Base-by-base conservation (phyloP, 2,329 filamentous ascomycete genomes). In the Incumbomyces lentus region DNA sequence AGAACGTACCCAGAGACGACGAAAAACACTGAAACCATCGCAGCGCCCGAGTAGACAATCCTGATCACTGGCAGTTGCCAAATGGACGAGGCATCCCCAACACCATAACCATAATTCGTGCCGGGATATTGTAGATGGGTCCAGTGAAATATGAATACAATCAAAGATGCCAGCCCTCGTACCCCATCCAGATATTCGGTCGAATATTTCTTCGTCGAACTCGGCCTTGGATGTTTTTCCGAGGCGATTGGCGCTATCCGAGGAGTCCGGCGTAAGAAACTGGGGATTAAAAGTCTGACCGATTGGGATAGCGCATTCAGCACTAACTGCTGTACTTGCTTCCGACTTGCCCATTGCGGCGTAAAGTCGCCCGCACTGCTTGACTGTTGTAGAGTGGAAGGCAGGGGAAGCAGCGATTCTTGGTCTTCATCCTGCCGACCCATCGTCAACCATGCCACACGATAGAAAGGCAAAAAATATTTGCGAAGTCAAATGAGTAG, bases 1-100 rank as follows among this genome's bases (percentile, higher is more conserved):
- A 71, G 60, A 13, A 69, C 68, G 49, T 71, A 71, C 39, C 68
- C 69, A 12, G 68, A 71, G 26, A 72, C 64, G 35, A 71, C 63
- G 54, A 72, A 72, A 58, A 72, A 72, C 30, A 71, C 64, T 40
- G 64, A 62, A 14, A 71, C 68, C 51, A 52, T 52, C n/a, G 53
- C 54, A 12, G 48, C 37, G 14, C 52, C 54, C 26, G 53, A 48
- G 40, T 54, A 46, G 18, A 52, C 29, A 16, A 48, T 34, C 11
- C 34, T 38, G 16, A 47, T 35, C 14, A 47, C 13, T 7, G 44
- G 44, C 37, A 47, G 31, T 16, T 47, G 44, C 40, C 40, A 44
- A 13, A 44, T 13, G 14, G 31, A 44, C 8, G 40, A 33, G 6
- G 13, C 16, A 12, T 44, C 17, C 10, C 44, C 34, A 13, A 8